These are phyloP conservation scores for Cryptococcus maquisensis DNA, from an alignment of 1,284 basidiomycete species.

Conservation along the genomic window DNA sequence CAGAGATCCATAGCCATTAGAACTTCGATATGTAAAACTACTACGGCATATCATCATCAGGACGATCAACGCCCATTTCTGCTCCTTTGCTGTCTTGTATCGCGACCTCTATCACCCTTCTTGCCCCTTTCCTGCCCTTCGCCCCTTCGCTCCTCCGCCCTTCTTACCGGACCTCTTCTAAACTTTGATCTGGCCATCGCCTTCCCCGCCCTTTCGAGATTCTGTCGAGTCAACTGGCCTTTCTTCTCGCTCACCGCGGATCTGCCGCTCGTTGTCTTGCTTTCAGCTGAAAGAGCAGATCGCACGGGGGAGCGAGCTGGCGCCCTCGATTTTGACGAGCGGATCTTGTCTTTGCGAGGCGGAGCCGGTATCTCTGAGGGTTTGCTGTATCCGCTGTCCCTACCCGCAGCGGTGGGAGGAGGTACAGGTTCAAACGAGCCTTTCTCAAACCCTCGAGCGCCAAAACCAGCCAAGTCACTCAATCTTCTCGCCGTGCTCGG, in stretches of 20 bases:
- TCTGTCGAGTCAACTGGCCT: background rate
- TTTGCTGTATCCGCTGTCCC: background rate
- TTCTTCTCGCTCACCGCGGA: background rate
- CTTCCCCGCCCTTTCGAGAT: background rate
- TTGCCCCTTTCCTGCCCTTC: background rate
- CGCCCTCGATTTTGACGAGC: background rate
- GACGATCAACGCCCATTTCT: background rate
- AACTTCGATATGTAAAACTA: too few relatives aligned
- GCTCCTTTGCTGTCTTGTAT: background rate
- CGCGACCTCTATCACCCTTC: background rate
- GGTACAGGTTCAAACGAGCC: background rate
- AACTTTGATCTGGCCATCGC: background rate
- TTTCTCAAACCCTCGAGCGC: background rate
- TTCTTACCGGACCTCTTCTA: background rate
- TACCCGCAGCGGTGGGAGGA: background rate
- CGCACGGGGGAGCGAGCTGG: background rate
- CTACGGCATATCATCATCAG: too few relatives aligned
- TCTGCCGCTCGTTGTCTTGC: background rate
- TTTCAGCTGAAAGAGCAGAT: background rate
- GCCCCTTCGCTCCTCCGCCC: background rate
- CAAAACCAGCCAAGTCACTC: constrained; percentile 9
- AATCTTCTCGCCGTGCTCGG: background rate
- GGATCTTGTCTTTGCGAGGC: background rate
- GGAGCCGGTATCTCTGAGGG: background rate
- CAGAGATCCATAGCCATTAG: too few relatives aligned